Evolutionary conservation across 805 yeast genomes (phyloP).

Genomic region (Brettanomyces sp.): DNA sequence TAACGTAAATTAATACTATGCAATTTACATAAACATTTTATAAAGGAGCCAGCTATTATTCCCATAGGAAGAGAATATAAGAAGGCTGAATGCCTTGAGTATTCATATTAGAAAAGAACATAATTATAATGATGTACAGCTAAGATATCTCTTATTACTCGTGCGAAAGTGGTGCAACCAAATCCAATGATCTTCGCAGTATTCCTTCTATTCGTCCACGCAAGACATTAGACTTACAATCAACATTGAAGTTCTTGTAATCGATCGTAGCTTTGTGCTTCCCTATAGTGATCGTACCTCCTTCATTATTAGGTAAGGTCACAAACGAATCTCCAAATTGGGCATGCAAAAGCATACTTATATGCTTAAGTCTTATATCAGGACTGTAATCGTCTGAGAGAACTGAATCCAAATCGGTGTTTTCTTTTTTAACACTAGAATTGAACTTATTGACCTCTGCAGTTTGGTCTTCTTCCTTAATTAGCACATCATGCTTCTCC

Average conservation of each 20-base stretch:
- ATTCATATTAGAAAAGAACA: not conserved
- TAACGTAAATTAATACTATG: no score
- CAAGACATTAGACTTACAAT: conserved; percentile 64
- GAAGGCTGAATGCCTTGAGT: not conserved
- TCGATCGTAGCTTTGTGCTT: conserved; percentile 63
- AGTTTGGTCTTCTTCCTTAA: not conserved
- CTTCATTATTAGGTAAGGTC: conserved; percentile 29
- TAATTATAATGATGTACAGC: not conserved
- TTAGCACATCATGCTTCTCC: not conserved
- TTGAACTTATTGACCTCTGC: conserved; percentile 9
- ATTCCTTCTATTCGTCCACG: conserved; percentile 78
- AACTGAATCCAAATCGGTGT: conserved; percentile 2
- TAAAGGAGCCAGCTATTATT: not conserved
- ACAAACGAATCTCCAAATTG: conserved; percentile 81
- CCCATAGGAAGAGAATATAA: not conserved
- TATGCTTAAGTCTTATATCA: conserved; percentile 38
- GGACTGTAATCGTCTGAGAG: conserved; percentile 26
- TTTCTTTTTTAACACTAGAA: conserved; percentile 9
- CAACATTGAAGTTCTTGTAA: conserved; percentile 54
- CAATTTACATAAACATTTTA: no score
- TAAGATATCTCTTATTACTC: conserved; percentile 1
- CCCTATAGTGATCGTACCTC: conserved; percentile 65
- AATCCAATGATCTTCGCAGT: conserved; percentile 62
- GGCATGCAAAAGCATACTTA: conserved; percentile 56
- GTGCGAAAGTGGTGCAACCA: conserved; percentile 75